Evolutionary conservation across 106 monocot species (phyloP).

Genomic region (Allium sativum): DNA sequence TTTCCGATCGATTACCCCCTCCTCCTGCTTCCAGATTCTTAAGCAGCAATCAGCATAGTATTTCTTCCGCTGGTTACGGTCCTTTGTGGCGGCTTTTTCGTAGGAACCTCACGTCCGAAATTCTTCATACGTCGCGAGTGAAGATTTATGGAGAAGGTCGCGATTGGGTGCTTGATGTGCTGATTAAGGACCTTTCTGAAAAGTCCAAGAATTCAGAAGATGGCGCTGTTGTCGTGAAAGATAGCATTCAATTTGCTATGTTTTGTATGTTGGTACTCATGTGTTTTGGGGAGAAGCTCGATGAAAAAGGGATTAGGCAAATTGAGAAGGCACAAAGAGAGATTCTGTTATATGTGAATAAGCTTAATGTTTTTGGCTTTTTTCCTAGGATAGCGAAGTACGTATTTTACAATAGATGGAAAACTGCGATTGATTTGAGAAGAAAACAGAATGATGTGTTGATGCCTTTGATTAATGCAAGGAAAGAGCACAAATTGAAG

Average conservation of each 20-base stretch:
- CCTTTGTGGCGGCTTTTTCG: constrained; percentile 34
- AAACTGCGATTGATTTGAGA: neutral
- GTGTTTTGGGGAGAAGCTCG: constrained; percentile 19
- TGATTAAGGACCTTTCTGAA: neutral
- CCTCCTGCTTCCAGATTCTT: neutral
- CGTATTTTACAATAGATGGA: neutral
- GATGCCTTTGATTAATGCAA: constrained; percentile 2
- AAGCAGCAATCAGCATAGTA: constrained; percentile 11
- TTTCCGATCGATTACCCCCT: constrained; percentile 10
- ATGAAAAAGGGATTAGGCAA: constrained; percentile 6
- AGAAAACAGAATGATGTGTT: constrained; percentile 2
- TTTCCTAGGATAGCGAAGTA: neutral
- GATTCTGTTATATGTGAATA: neutral
- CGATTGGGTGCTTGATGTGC: constrained; percentile 15
- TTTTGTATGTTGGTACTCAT: constrained; percentile 11
- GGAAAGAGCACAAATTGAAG: neutral
- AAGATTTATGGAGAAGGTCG: constrained; percentile 16
- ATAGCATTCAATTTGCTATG: constrained; percentile 21
- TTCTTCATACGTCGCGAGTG: constrained; percentile 18
- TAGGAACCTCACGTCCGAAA: constrained; percentile 21
- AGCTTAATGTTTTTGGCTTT: constrained; percentile 3
- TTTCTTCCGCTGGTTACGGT: constrained; percentile 20
- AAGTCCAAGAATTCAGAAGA: neutral
- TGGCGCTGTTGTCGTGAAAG: constrained; percentile 5
- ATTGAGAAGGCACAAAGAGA: constrained; percentile 1